Conservation (phyloP, 2,329 filamentous ascomycete genomes). For the Ceratocystis destructans region DNA sequence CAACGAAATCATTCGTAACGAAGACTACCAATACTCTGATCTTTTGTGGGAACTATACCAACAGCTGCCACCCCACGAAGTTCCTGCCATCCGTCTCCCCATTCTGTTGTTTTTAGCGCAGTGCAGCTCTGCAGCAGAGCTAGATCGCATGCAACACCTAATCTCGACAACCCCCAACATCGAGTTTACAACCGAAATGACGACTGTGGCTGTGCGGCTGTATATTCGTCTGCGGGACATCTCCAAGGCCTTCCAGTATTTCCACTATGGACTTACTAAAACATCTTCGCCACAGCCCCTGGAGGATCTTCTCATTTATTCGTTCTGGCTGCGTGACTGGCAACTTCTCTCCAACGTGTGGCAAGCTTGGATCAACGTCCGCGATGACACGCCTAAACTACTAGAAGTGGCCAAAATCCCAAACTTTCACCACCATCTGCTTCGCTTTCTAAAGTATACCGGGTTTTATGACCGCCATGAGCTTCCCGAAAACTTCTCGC, state of each 20-base stretch:
- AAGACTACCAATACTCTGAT: conserved; percentile 18
- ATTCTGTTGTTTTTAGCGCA: conserved; percentile 15
- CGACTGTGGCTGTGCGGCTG: conserved; percentile 17
- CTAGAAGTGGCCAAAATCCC: conserved; percentile 15
- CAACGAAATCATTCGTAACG: conserved; percentile 10
- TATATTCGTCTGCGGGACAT: conserved; percentile 18
- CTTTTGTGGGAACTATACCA: conserved; percentile 14
- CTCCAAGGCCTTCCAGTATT: conserved; percentile 17
- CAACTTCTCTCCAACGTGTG: conserved; percentile 14
- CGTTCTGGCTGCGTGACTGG: conserved; percentile 18
- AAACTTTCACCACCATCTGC: conserved; percentile 10
- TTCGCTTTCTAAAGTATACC: conserved; percentile 9
- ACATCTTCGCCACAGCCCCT: conserved; percentile 16
- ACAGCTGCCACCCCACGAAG: conserved; percentile 1
- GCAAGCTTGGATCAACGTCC: conserved; percentile 16
- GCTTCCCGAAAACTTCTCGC: conserved; percentile 8
- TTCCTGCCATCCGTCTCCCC: conserved; percentile 1
- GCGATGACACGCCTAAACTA: conserved; percentile 12
- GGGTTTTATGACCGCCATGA: conserved; percentile 5
- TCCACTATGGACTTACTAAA: conserved; percentile 9
- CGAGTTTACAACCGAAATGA: conserved; percentile 16
- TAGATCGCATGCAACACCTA: conserved; percentile 17
- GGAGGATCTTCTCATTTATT: conserved; percentile 16
- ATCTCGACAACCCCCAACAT: conserved; percentile 14
- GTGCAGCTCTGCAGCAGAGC: conserved; percentile 17